Evolutionary conservation across 2,329 filamentous ascomycete genomes (phyloP).

Genomic region (Pleurostoma richardsiae): DNA sequence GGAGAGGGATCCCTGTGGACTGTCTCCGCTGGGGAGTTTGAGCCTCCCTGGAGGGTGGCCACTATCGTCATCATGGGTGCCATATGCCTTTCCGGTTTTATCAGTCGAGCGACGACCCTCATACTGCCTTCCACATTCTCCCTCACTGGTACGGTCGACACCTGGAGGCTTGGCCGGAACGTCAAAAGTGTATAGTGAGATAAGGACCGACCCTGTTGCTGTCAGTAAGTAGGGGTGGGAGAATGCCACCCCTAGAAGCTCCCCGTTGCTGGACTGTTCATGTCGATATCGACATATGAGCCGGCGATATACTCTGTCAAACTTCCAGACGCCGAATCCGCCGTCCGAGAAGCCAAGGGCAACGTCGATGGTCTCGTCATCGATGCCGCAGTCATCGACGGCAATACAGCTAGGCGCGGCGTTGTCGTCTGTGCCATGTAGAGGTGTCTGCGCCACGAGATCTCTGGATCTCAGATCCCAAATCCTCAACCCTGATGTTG

Average conservation of each 20-base stretch:
- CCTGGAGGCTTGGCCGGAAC: constrained; percentile 9
- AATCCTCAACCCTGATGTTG: constrained; percentile 63
- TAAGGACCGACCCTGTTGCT: constrained; percentile 66
- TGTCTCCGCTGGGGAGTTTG: not conserved
- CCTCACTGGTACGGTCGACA: no score
- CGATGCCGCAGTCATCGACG: constrained; percentile 49
- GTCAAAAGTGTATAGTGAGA: constrained; percentile 71
- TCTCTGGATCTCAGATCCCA: constrained; percentile 67
- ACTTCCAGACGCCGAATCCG: constrained; percentile 63
- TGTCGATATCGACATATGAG: constrained; percentile 54
- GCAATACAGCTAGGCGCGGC: constrained; percentile 57
- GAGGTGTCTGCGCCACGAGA: constrained; percentile 46
- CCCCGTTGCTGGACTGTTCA: constrained; percentile 56
- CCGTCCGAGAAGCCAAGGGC: constrained; percentile 69
- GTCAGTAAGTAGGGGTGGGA: constrained; percentile 73
- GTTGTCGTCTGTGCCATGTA: constrained; percentile 20
- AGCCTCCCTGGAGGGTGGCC: no score
- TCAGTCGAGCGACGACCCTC: no score
- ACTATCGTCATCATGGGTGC: no score
- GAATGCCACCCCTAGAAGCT: constrained; percentile 66
- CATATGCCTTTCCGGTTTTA: no score
- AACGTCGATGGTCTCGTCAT: constrained; percentile 48
- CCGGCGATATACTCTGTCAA: constrained; percentile 38
- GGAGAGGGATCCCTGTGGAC: not conserved
- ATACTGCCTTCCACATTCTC: no score